A percentile compares a stretch with the other conserved stretches of the same genome.
Evolutionary conservation across 441 rosid genomes (phyloP).

Genomic region (Arabidopsis hybrid): DNA sequence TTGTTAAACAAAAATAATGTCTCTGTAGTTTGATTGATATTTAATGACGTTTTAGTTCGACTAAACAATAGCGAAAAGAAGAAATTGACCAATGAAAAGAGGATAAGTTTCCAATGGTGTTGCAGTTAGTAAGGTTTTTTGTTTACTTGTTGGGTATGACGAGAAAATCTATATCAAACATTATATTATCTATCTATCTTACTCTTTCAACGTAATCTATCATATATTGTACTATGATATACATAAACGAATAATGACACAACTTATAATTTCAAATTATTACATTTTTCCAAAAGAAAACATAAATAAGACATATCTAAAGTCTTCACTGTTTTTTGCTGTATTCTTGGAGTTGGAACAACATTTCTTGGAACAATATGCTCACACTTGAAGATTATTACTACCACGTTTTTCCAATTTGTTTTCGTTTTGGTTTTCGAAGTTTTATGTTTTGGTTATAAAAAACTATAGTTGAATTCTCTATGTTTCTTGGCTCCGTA

Average conservation of each 20-base stretch:
- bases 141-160: too few relatives aligned
- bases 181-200: too few relatives aligned
- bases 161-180: neutral
- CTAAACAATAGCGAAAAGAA: neutral
- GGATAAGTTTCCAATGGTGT: slow-evolving; percentile 2
- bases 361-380: slow-evolving; percentile 82
- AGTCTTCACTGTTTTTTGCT: slow-evolving; percentile 48
- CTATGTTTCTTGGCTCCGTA: slow-evolving; percentile 24
- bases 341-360: slow-evolving; percentile 80
- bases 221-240: too few relatives aligned
- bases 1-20: neutral
- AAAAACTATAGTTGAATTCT: slow-evolving; percentile 14
- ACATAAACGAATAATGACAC: too few relatives aligned
- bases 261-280: too few relatives aligned
- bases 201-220: too few relatives aligned
- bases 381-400: slow-evolving; percentile 78
- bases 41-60: slow-evolving; percentile 31
- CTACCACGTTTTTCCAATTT: slow-evolving; percentile 61
- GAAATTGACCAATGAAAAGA: neutral
- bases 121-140: neutral
- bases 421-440: slow-evolving; percentile 45
- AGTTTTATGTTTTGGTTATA: slow-evolving; percentile 57
- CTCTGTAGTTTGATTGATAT: neutral
- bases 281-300: too few relatives aligned
- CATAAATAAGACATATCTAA: too few relatives aligned